These are phyloP conservation scores for Leccinum uliginosum DNA, from an alignment of 768 basidiomycete species.

Conservation along the genomic window DNA sequence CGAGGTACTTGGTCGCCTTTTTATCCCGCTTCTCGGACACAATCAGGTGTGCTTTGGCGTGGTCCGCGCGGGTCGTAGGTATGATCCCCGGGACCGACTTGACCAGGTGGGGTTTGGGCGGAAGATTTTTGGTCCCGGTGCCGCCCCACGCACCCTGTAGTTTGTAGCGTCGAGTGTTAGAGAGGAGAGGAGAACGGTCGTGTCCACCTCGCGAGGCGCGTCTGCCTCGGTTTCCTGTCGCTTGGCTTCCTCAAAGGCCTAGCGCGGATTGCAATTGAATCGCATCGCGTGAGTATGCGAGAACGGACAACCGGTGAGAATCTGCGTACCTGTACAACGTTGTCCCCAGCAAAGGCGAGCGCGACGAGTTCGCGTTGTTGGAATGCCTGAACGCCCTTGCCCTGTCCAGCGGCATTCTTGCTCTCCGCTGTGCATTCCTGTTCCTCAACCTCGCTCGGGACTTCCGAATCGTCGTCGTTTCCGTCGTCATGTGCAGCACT, in stretches of 20 bases:
- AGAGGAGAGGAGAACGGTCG: constrained; percentile 46
- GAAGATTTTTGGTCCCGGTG: constrained; percentile 54
- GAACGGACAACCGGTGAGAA: background rate
- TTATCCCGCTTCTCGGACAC: constrained; percentile 95
- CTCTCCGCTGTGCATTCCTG: constrained; percentile 52
- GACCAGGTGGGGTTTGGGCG: constrained; percentile 67
- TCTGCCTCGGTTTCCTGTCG: constrained; percentile 80
- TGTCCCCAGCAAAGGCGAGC: constrained; percentile 94
- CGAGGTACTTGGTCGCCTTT: constrained; percentile 84
- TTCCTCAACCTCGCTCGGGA: constrained; percentile 63
- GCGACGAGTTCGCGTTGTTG: constrained; percentile 91
- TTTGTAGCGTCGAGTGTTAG: background rate
- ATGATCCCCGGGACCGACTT: constrained; percentile 84
- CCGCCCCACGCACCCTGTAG: constrained; percentile 90
- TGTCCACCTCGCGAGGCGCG: constrained; percentile 85
- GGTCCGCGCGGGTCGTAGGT: constrained; percentile 76
- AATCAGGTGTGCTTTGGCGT: constrained; percentile 82
- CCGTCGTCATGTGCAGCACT: background rate
- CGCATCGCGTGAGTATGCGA: background rate
- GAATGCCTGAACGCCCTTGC: constrained; percentile 56
- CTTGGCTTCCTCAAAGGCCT: constrained; percentile 89
- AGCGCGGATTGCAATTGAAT: background rate
- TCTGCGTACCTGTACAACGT: constrained; percentile 76
- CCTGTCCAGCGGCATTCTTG: constrained; percentile 43
- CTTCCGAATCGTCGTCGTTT: constrained; percentile 45